Evolutionary conservation across 805 yeast genomes (phyloP).

Genomic region (Cyberlindnera suaveolens): DNA sequence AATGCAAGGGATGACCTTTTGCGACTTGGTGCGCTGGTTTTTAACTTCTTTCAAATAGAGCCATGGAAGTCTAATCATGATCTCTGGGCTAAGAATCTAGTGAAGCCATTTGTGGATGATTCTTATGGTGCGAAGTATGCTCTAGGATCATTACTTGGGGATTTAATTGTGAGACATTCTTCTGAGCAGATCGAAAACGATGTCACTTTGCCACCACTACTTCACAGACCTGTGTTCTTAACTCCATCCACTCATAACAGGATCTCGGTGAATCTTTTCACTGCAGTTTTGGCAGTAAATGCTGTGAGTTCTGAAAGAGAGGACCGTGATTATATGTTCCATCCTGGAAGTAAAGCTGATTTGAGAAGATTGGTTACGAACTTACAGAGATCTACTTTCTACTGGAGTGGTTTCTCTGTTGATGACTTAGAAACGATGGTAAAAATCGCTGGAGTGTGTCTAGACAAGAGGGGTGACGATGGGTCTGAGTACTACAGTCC

Average conservation of each 20-base stretch:
- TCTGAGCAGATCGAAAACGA: slow-evolving; percentile 49
- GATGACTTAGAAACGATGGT: slow-evolving; percentile 50
- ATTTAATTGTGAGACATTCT: slow-evolving; percentile 52
- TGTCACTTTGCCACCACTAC: slow-evolving; percentile 50
- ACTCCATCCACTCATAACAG: slow-evolving; percentile 58
- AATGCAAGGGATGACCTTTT: slow-evolving; percentile 46
- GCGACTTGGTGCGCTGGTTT: slow-evolving; percentile 46
- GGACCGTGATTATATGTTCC: slow-evolving; percentile 68
- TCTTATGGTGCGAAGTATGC: slow-evolving; percentile 36
- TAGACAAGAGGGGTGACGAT: slow-evolving; percentile 31
- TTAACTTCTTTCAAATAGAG: slow-evolving; percentile 49
- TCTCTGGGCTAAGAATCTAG: slow-evolving; percentile 40
- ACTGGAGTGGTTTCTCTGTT: slow-evolving; percentile 68
- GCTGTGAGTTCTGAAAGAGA: slow-evolving; percentile 67
- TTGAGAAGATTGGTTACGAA: slow-evolving; percentile 53
- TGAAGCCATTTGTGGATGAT: slow-evolving; percentile 41
- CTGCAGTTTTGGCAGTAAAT: slow-evolving; percentile 63
- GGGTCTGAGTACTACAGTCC: slow-evolving; percentile 26
- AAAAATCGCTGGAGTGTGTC: slow-evolving; percentile 39
- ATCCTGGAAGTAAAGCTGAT: slow-evolving; percentile 48
- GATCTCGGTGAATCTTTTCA: slow-evolving; percentile 55
- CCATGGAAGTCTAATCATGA: slow-evolving; percentile 47
- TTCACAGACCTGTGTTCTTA: slow-evolving; percentile 52
- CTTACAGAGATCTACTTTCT: slow-evolving; percentile 60
- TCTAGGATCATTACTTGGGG: slow-evolving; percentile 35